Base-by-base conservation (phyloP, 768 basidiomycete genomes). In the Pluteus cervinus region DNA sequence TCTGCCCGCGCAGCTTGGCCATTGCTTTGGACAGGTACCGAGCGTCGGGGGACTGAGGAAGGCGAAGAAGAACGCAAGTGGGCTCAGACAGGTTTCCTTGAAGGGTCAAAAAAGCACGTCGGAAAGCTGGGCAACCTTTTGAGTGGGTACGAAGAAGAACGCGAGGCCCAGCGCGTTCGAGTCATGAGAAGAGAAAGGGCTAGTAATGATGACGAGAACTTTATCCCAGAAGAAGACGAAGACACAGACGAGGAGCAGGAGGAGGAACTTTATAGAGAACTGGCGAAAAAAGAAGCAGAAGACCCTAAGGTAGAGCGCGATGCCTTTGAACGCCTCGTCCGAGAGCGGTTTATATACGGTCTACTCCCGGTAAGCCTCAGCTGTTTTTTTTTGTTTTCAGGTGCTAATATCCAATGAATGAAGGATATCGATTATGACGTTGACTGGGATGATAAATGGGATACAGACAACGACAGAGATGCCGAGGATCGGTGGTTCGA, bases 391-490 rank as follows among this genome's bases (percentile, higher is more conserved):
- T 4, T 4, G 10, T 10, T 23, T 22, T 24, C 12, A 15, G 21
- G 17, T 15, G 28, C 28, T 15, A 15, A 11, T 22, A 25, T 41
- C 34, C 36, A 21, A 22, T 29, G 30, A 36, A 22, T 39, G 16
- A 51, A 88, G 85, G 65, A 69, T 4, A 70, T 80, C 22, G 73
- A 86, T 46, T 88, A 88, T 40, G 81, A 82, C 42, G 70, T 83
- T 7, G 86, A 88, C 52, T 88, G 86, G 84, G 75, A 77, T 49
- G 86, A 88, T 39, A 63, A 62, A 26, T 70, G 81, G 58, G 83
- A 83, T 47, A 56, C 44, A 15, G 73, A 76, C 14, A 62, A 71
- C 41, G 81, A 81, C 40, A 58, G 72, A 45, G 78, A 79, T 21
- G 67, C 64, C 8, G 75, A 86, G 55, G 83, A 84, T 21, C 63